Base-by-base conservation (phyloP, 2,329 filamentous ascomycete species). In the Xylaria sp. region DNA sequence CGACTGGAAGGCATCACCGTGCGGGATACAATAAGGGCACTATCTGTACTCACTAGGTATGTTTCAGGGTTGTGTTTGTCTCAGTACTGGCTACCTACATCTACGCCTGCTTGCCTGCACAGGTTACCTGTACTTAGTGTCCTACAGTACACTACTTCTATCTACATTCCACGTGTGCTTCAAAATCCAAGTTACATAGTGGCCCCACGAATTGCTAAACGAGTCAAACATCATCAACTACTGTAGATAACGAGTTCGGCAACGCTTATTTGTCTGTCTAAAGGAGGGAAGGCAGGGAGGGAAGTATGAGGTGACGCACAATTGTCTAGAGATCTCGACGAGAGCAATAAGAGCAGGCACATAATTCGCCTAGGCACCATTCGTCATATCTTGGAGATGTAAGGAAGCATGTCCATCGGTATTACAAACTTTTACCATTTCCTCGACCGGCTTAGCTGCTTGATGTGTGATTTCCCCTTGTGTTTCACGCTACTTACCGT, bases 1-100 rank as follows among this genome's bases (percentile, higher is more conserved):
- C 60, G 60, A 43, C 49, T 55, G 36, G 39, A 55, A 33, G 60
- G 60, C 51, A 55, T 55, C 48, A 64, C 51, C 25, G 61, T 57
- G 59, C 20, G 33, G 33, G 59, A 43, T 3, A 12, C 6, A 3
- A 6, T 18, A 2, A 23, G 4, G 9, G 31, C 18, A 56, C 52
- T 56, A 15, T 39, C 12, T 13, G 5, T n/a, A 33, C 9, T 25
- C 46, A 12, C 46, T 20, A 10, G 2, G 18, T 48, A 6, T 18
- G 41, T n/a, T n/a, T 28, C 28, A 28, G 28, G 28, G 28, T 28
- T 15, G 41, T n/a, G 39, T 36, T 10, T 46, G 18, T 48, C n/a
- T 20, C n/a, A 23, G 46, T 48, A 48, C 41, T 8, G 18, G 18
- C 15, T n/a, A 46, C 6, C 15, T 20, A 18, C 4, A n/a, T 23